Base-by-base conservation (phyloP, 352 stramenopile genomes). In the Phytophthora sojae region DNA sequence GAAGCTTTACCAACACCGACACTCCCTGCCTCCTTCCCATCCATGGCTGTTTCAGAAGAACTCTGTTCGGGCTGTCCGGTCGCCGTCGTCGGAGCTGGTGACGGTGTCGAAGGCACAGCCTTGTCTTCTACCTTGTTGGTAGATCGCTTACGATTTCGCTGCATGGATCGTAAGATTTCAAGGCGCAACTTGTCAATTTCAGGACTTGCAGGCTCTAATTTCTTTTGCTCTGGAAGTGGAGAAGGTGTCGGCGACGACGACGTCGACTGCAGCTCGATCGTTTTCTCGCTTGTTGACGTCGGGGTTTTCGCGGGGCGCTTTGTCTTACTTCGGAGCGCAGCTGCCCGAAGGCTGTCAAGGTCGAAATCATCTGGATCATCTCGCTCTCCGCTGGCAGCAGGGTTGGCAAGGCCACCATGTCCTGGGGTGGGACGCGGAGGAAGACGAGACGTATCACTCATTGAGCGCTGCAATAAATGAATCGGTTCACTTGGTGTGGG, bases 291-390 rank as follows among this genome's bases (percentile, higher is more conserved):
- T 49, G 25, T 44, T 15, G 35, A 6, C 50, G 53, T 58, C 29
- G 50, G 44, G 35, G 55, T 61, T 56, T 71, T 71, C 47, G 51
- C 35, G 12, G 53, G 23, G 4, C 76, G 72, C 49, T 91, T 93
- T 2, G 77, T 83, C 29, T 95, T 95, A 6, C 81, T 91, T 12
- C 81, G 79, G 15, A 94, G 68, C 1, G 85, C 88, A 17, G 86
- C 85, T 14, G 77, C 82, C 55, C 88, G 88, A 52, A 95, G 83
- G 57, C 71, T 88, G 45, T 94, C 81, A 30, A 95, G 73, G 69
- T 94, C 77, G 53, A 93, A 64, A 42, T 76, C 61, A 8, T 69
- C 63, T 2, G 69, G 66, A n/a, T 52, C 63, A 12, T 60, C 55
- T 37, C 64, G 29, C 26, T 76, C 53, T 26, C 37, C 64, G 17